Base-by-base conservation (phyloP, 2,329 filamentous ascomycete genomes). In the Fusarium coffeatum region DNA sequence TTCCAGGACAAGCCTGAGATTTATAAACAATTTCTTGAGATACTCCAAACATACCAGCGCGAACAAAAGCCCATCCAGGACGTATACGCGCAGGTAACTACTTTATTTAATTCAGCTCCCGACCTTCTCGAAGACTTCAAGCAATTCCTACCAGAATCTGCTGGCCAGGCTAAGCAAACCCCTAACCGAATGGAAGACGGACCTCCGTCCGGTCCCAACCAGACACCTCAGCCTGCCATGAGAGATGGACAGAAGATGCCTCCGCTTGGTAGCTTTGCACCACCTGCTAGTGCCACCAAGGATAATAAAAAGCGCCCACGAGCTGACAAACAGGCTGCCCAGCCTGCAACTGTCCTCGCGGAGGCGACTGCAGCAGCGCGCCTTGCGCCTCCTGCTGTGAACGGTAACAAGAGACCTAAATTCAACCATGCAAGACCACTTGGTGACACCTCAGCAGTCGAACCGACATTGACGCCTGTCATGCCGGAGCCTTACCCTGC, bases 61-160 rank as follows among this genome's bases (percentile, higher is more conserved):
- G 96, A 99, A 79, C 97, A 96, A 55, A 98, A 98, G 78, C 97
- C 96, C 0, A 99, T 99, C 40, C 94, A 98, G 79, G 96, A 99
- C 80, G 96, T 99, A 5, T 99, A 99, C 79, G 92, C 93, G 2
- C 96, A 99, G 80, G 96, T 99, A 25, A 99, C 97, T 1, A 92
- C 92, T 32, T 85, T 99, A 2, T 99, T 99, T 83, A 94, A 93
- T 77, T 92, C 92, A 8, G 96, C 97, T 0, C 95, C 95, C 7
- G 96, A 99, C 80, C 88, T 99, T 15, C 85, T 99, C 4, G 96
- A 99, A 80, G 96, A 99, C 77, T 99, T 99, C 79, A 99, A 99
- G 80, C 96, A 99, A 77, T 99, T 99, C 73, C 86, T 99, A 10
- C 96, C 96, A 0, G 96, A 99, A 78, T 97, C 95, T 45, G 86